These are phyloP conservation scores for Coniochaeta sp. DNA, from an alignment of 2,329 filamentous ascomycete species.

Conservation along the genomic window DNA sequence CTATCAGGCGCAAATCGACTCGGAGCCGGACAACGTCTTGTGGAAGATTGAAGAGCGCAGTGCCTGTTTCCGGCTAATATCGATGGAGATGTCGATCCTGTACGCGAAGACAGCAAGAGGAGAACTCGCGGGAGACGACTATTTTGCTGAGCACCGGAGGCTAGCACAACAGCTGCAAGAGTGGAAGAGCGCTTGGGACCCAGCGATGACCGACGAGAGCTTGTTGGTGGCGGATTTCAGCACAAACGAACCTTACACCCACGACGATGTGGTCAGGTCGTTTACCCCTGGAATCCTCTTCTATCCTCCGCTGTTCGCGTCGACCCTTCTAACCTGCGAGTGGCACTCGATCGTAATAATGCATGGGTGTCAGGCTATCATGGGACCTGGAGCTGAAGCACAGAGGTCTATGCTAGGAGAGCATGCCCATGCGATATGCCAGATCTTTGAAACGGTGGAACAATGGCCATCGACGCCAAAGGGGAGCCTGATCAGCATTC, in stretches of 20 bases:
- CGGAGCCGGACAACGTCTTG: conserved; percentile 54
- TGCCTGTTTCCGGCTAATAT: conserved; percentile 62
- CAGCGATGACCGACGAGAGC: conserved; percentile 51
- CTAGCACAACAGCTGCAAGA: conserved; percentile 37
- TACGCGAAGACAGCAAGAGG: conserved; percentile 62
- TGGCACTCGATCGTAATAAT: conserved; percentile 74
- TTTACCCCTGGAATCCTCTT: conserved; percentile 65
- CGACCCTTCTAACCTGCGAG: conserved; percentile 70
- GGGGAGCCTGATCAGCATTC: conserved; percentile 65
- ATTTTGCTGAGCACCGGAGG: conserved; percentile 51
- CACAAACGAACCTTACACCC: conserved; percentile 40
- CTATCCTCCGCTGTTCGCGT: conserved; percentile 61
- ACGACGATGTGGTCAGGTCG: conserved; percentile 67
- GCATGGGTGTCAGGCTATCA: conserved; percentile 67
- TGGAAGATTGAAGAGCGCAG: conserved; percentile 63
- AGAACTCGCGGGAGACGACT: conserved; percentile 58
- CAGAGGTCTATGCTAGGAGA: conserved; percentile 44
- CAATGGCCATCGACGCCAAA: conserved; percentile 63
- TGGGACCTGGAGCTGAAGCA: conserved; percentile 40
- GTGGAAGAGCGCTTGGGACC: conserved; percentile 46
- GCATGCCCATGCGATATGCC: conserved; percentile 64
- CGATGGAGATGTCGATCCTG: conserved; percentile 72
- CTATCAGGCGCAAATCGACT: conserved; percentile 50
- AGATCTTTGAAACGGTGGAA: conserved; percentile 73
- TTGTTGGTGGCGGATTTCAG: conserved; percentile 60